Evolutionary conservation across 2,329 filamentous ascomycete species (phyloP).

Genomic region (Verticillium longisporum): DNA sequence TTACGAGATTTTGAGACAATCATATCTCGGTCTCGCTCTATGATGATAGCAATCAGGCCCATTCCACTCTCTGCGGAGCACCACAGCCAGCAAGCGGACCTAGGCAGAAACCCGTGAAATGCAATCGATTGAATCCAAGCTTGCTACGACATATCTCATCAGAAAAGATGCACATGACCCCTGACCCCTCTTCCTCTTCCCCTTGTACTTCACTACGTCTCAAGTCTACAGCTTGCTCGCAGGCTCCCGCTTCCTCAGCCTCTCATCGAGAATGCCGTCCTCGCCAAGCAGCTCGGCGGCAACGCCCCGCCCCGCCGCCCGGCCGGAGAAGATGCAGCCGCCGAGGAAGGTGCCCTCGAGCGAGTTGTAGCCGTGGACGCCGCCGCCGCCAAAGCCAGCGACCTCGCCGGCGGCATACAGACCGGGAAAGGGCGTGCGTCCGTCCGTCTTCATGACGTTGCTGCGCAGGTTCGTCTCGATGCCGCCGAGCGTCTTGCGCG

Average conservation of each 20-base stretch:
- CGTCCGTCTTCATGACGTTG: slow-evolving; percentile 44
- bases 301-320: slow-evolving; percentile 48
- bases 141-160: background rate
- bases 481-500: slow-evolving; percentile 53
- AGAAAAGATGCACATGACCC: background rate
- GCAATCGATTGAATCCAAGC: background rate
- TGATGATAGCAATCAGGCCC: too few relatives aligned
- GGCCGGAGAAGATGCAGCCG: slow-evolving; percentile 56
- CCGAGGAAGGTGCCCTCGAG: slow-evolving; percentile 57
- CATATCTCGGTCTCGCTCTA: too few relatives aligned
- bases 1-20: too few relatives aligned
- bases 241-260: background rate
- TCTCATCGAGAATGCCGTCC: background rate
- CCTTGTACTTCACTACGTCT: too few relatives aligned
- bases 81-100: too few relatives aligned
- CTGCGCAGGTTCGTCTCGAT: slow-evolving; percentile 53
- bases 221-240: background rate
- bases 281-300: slow-evolving; percentile 33
- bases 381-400: slow-evolving; percentile 55
- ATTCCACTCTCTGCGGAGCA: too few relatives aligned
- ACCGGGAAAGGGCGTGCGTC: slow-evolving; percentile 40
- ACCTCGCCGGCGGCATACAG: slow-evolving; percentile 55
- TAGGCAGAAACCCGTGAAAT: background rate
- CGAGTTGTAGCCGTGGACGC: slow-evolving; percentile 55
- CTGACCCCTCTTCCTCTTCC: too few relatives aligned